Percentiles rank a stretch among this genome's conserved stretches.
These are phyloP conservation scores for Komagataella kurtzmanii DNA, from an alignment of 805 yeast genomes.

Conservation along the genomic window DNA sequence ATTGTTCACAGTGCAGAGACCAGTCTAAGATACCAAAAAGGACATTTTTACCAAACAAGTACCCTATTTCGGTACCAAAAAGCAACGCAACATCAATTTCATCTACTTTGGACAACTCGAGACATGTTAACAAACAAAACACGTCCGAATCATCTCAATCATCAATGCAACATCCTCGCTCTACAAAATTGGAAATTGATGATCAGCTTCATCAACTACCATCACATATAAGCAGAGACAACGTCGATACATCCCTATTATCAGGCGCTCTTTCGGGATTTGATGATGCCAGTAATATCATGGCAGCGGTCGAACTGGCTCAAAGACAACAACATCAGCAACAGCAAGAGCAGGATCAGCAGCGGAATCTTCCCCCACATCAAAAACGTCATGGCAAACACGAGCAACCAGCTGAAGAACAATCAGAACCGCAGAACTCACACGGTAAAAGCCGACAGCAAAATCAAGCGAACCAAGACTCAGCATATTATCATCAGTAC, in stretches of 20 bases:
- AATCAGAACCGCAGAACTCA: slow-evolving; percentile 4
- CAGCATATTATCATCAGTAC: slow-evolving; percentile 1
- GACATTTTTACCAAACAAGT: slow-evolving; percentile 7
- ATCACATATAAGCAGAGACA: slow-evolving; percentile 7
- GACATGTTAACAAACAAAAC: background rate
- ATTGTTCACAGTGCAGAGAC: slow-evolving; percentile 65
- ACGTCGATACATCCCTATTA: slow-evolving; percentile 16
- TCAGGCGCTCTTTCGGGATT: slow-evolving; percentile 26
- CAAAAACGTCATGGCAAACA: slow-evolving; percentile 9
- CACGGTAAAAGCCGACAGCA: slow-evolving; percentile 1
- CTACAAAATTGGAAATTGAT: background rate
- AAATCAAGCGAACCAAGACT: slow-evolving; percentile 1
- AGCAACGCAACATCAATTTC: background rate
- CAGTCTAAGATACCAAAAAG: slow-evolving; percentile 8
- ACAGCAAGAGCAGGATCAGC: slow-evolving; percentile 4
- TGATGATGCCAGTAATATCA: slow-evolving; percentile 24
- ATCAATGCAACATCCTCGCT: background rate
- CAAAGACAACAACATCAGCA: slow-evolving; percentile 17
- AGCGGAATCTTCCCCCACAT: slow-evolving; percentile 8
- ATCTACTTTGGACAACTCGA: background rate
- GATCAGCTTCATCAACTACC: slow-evolving; percentile 5
- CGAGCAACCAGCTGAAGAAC: slow-evolving; percentile 8
- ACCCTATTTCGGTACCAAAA: slow-evolving; percentile 3
- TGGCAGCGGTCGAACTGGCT: slow-evolving; percentile 51
- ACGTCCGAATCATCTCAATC: background rate